Percentiles rank a stretch among this genome's conserved stretches.
phyloP scores from a whole-genome alignment of 768 basidiomycete species.

The Suillus sp. region DNA sequence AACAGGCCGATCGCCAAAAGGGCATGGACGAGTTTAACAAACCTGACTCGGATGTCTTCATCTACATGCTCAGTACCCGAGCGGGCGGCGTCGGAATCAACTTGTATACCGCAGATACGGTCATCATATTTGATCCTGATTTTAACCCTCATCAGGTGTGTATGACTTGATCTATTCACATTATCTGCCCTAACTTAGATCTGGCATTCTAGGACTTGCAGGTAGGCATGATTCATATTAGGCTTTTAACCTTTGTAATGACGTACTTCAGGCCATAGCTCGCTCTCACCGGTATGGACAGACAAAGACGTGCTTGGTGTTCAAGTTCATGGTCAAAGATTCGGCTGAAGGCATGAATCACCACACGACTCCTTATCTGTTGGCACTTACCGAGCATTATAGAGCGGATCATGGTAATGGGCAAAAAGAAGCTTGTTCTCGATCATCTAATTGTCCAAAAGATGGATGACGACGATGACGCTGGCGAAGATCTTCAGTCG shows the following conservation, averaged over 20 bases:
- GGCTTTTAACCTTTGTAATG: slow-evolving; percentile 8
- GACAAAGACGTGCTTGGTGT: slow-evolving; percentile 90
- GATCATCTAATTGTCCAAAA: slow-evolving; percentile 97
- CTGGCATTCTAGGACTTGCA: slow-evolving; percentile 72
- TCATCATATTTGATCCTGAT: slow-evolving; percentile 93
- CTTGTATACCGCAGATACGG: slow-evolving; percentile 89
- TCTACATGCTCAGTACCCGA: slow-evolving; percentile 89
- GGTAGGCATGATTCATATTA: slow-evolving; percentile 46
- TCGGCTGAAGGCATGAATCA: slow-evolving; percentile 76
- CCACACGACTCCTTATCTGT: background rate
- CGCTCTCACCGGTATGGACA: slow-evolving; percentile 95
- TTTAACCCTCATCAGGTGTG: slow-evolving; percentile 95
- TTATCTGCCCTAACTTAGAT: slow-evolving; percentile 15
- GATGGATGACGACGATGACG: slow-evolving; percentile 84
- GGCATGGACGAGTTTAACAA: slow-evolving; percentile 95
- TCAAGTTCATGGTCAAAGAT: slow-evolving; percentile 94
- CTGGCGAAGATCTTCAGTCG: slow-evolving; percentile 79
- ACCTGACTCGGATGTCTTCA: slow-evolving; percentile 82
- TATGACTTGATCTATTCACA: slow-evolving; percentile 11
- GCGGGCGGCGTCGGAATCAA: slow-evolving; percentile 96
- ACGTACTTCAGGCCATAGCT: slow-evolving; percentile 75
- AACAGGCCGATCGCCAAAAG: slow-evolving; percentile 83
- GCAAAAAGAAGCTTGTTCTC: slow-evolving; percentile 93
- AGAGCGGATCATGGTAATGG: slow-evolving; percentile 91
- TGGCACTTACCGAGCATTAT: slow-evolving; percentile 15